Evolutionary conservation across 225 moss, liverwort and hornwort species (phyloP).

Genomic region (Thuidium tamariscinum): DNA sequence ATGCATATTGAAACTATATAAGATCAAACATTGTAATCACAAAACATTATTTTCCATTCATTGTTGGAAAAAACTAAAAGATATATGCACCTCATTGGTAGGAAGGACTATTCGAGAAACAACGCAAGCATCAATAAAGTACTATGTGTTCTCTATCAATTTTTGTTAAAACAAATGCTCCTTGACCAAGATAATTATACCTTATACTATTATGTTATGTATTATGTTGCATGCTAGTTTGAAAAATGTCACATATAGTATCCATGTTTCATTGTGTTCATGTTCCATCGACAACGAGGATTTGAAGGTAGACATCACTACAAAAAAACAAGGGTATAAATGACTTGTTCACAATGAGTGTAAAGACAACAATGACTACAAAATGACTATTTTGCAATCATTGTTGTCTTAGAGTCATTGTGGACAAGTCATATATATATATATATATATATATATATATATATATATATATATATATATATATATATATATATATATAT

Average conservation of each 20-base stretch:
- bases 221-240: neutral
- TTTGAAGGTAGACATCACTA: neutral
- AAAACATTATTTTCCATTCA: neutral
- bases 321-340: too few species aligned
- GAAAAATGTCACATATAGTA: neutral
- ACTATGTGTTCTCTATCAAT: neutral
- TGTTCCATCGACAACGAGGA: neutral
- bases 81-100: accelerated
- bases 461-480: too few species aligned
- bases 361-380: too few species aligned
- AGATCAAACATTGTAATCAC: neutral
- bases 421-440: too few species aligned
- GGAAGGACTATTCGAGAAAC: accelerated
- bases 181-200: neutral
- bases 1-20: accelerated
- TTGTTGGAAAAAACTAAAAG: neutral
- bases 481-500: too few species aligned
- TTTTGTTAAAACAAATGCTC: neutral
- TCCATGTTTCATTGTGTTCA: neutral
- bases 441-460: too few species aligned
- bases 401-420: too few species aligned
- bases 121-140: neutral
- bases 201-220: too few species aligned
- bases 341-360: too few species aligned
- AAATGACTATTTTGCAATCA: too few species aligned